Base-by-base conservation (phyloP, 192 early-diverging fungal genomes). In the Linnemannia elongata region DNA sequence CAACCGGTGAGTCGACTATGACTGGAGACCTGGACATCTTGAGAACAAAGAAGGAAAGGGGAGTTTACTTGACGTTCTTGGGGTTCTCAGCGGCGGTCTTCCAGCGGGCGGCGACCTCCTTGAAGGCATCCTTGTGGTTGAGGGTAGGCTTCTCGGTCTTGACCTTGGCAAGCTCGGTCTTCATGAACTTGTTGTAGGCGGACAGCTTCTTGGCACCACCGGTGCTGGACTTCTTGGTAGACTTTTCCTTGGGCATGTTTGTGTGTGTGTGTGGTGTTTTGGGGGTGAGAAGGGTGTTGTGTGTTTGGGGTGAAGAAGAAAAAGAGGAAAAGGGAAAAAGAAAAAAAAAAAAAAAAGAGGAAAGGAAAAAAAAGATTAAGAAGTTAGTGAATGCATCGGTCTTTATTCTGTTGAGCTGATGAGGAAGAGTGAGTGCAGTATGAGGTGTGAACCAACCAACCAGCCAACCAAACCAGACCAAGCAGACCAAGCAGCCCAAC, bases 141-240 rank as follows among this genome's bases (percentile, higher is more conserved):
- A 94, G 87, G 68, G 74, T 72, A 24, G 94, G 93, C 85, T 92
- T 89, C 80, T 88, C 82, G 33, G 81, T 80, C 92, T 95, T 95
- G 91, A 92, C 91, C 87, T 92, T 92, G 82, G 92, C 83, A 18
- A 95, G 89, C 90, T 94, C 91, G n/a, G 82, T 71, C 91, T 95
- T 95, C 93, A 95, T 95, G 87, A 90, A 95, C 81, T 89, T 89
- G 90, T 95, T 94, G 89, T 95, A 95, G 72, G 92, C 88, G 38
- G 93, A 92, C 66, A 91, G 39, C 85, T 87, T 87, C 85, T 87
- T 87, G 79, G 69, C 79, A 24, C 55, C 78, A 54, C 44, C 77
- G 60, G 77, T 71, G 72, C 80, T 45, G 47, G 85, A 83, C 76
- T 88, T 85, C 90, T 92, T 91, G 79, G 89, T 49, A 78, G 88